Evolutionary conservation across 768 basidiomycete species (phyloP).

Genomic region (Naganishia randhawae): DNA sequence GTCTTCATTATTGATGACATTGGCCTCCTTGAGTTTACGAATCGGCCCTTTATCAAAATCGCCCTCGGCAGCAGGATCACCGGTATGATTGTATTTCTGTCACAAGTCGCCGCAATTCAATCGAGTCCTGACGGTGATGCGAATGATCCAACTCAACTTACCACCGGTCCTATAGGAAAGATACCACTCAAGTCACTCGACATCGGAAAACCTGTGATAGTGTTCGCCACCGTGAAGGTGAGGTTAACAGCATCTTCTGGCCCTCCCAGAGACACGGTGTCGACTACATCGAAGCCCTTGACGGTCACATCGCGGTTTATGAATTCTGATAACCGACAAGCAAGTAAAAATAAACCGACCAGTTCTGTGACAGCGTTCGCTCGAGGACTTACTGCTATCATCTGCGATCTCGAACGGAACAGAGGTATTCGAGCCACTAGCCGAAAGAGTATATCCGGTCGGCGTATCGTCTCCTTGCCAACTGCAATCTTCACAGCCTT

Average conservation of each 20-base stretch:
- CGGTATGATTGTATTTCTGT: background rate
- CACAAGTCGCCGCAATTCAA: background rate
- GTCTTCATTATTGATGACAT: conserved; percentile 4
- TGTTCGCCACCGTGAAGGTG: conserved; percentile 5
- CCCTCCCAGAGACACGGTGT: background rate
- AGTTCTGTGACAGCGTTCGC: too few relatives aligned
- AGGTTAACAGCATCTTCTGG: background rate
- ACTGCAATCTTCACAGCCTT: background rate
- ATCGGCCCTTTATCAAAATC: background rate
- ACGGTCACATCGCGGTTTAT: background rate
- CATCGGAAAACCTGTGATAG: background rate
- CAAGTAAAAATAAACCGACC: background rate
- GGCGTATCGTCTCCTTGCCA: background rate
- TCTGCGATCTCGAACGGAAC: background rate
- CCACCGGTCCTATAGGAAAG: background rate
- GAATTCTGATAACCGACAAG: background rate
- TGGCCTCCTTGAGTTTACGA: background rate
- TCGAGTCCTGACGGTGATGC: background rate
- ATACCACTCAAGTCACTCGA: background rate
- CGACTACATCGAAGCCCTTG: background rate
- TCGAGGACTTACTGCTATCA: background rate
- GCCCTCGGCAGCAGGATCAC: background rate
- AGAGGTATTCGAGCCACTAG: background rate
- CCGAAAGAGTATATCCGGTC: background rate
- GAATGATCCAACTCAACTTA: background rate